A percentile compares a stretch with the other conserved stretches of the same genome.
phyloP scores from a whole-genome alignment of 2,329 filamentous ascomycete species.

The Aspergillus phoenicis region DNA sequence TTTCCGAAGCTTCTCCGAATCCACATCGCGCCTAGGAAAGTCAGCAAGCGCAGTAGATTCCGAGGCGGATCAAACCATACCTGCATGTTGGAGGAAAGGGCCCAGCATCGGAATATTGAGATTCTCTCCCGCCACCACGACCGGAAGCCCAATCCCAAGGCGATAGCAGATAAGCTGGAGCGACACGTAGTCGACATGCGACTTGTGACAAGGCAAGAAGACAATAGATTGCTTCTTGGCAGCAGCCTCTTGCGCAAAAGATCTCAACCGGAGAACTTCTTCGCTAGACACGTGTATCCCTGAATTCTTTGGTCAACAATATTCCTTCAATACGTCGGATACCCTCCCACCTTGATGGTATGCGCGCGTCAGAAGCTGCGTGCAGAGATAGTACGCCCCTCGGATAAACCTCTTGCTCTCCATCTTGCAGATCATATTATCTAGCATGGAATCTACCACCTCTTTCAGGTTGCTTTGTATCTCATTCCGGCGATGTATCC shows the following conservation, averaged over 20 bases:
- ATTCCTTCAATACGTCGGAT: neutral
- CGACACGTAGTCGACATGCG: slow-evolving; percentile 94
- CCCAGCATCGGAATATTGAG: slow-evolving; percentile 92
- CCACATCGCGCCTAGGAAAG: slow-evolving; percentile 75
- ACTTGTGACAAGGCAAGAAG: slow-evolving; percentile 91
- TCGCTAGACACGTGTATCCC: slow-evolving; percentile 92
- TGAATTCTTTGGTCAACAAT: slow-evolving; percentile 23
- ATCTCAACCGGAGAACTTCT: slow-evolving; percentile 80
- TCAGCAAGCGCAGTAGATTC: slow-evolving; percentile 19
- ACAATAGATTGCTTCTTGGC: slow-evolving; percentile 93
- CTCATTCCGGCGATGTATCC: slow-evolving; percentile 50
- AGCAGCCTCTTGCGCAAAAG: slow-evolving; percentile 78
- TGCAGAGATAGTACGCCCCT: slow-evolving; percentile 84
- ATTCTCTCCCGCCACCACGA: slow-evolving; percentile 94
- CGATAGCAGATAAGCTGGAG: slow-evolving; percentile 95
- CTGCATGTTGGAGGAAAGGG: slow-evolving; percentile 89
- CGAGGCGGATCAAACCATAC: slow-evolving; percentile 35
- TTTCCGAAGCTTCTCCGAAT: slow-evolving; percentile 91
- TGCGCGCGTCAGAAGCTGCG: slow-evolving; percentile 84
- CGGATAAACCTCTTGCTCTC: slow-evolving; percentile 92
- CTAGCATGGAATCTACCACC: slow-evolving; percentile 82
- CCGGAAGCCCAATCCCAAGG: slow-evolving; percentile 81
- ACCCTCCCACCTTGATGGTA: slow-evolving; percentile 78
- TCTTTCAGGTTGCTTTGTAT: slow-evolving; percentile 75
- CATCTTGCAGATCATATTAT: slow-evolving; percentile 99